These are phyloP conservation scores for Verticillium albo-atrum DNA, from an alignment of 2,329 filamentous ascomycete species.

Conservation along the genomic window DNA sequence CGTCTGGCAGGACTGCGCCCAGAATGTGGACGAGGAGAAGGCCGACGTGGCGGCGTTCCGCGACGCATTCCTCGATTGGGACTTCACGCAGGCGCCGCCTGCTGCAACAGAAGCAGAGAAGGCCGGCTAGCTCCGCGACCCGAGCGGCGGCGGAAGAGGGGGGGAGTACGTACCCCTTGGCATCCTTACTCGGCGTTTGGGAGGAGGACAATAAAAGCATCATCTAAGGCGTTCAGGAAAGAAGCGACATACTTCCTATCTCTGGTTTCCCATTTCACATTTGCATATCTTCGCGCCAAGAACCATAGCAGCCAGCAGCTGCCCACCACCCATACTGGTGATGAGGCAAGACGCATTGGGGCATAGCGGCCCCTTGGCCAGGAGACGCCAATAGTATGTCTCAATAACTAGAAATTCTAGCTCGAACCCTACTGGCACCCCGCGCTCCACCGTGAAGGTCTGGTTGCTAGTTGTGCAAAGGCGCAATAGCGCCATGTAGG, in stretches of 20 bases:
- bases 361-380: no score
- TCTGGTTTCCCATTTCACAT: neutral
- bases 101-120: neutral
- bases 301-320: no score
- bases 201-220: neutral
- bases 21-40: slow-evolving; percentile 73
- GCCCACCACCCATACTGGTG: no score
- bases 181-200: slow-evolving; percentile 8
- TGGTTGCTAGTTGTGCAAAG: no score
- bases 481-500: no score
- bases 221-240: neutral
- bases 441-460: no score
- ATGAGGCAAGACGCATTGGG: no score
- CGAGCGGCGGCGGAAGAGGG: neutral
- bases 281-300: neutral
- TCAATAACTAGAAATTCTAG: no score
- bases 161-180: neutral
- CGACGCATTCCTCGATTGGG: slow-evolving; percentile 75
- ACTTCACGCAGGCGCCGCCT: slow-evolving; percentile 60
- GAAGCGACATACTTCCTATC: no score
- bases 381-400: no score
- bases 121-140: neutral
- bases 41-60: slow-evolving; percentile 77
- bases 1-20: slow-evolving; percentile 80
- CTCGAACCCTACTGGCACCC: no score